Evolutionary conservation across 495 filamentous ascomycete genomes (phyloP), one percentile per base, ranked within the genome.

Genomic region (Annulohypoxylon nitens): DNA sequence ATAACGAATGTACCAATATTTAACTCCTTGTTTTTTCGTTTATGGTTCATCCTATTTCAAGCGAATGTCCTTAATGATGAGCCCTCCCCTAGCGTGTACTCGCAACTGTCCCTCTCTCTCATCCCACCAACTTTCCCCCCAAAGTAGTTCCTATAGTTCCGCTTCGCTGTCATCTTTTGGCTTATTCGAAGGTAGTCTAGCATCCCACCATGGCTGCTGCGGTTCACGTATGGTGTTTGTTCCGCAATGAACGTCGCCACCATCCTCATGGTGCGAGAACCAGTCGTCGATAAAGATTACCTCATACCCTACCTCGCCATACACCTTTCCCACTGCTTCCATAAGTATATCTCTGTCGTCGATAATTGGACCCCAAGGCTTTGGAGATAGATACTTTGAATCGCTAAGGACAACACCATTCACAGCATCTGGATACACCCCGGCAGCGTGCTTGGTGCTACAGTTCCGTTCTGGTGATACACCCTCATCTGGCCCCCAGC

Each of bases 241-340:
- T 3, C 58, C 58, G n/a, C 58, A 61, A 45, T 61, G 37, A 61
- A 61, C 37, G 14, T 61, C 58, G 12, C 58, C 58, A n/a, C 58
- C 58, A 6, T 1, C 34, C 12, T 61, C 58, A n/a, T 61, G 58
- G 18, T 61, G 58, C 36, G 58, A 61, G 37, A 43, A 61, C 58
- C 58, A 61, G 12, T 39, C 58, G 12, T 61, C 37, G 18, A 61
- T 61, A 16, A 43, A 61, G 3, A 39, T 36, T 7, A 61, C 58
- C 2, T 45, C 37, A 26, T 43, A 61, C 37, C 58, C 58, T 16
- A 26, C 37, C 11, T 45, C 36, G 14, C 23, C 37, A 12, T 61
- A 61, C 58, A 61, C 58, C 14, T 41, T 37, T 25, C 25, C 25
- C 11, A 37, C 43, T 8, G 37, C 58, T 16, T 59, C 55, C 8